Evolutionary conservation across 1,139 yeast genomes (phyloP), one percentile per base, ranked within the genome.

Genomic region (Candida freyschussii): DNA sequence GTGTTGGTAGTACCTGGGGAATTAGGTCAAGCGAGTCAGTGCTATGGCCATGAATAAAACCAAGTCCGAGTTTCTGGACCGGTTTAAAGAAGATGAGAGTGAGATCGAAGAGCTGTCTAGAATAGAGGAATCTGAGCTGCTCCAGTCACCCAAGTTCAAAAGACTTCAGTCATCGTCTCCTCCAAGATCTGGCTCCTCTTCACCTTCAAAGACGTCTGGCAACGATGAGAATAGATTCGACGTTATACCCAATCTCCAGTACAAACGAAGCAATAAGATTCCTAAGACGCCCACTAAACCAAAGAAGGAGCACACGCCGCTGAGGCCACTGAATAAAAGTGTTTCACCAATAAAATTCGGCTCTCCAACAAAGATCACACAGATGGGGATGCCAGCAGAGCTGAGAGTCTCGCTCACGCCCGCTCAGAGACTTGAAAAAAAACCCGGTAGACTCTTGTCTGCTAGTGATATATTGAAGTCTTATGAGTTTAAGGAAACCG

Each of bases 401-500:
- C 32, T 43, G 32, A 34, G 29, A 19, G 51, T 71, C 2, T 69
- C 77, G 1, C 53, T 71, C 19, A 72, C 78, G 0, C 78, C 78
- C 5, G 77, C 77, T 1, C 78, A 72, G 44, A 49, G 71, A 29
- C 52, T 68, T 22, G 75, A 69, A 39, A 68, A 66, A 41, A 53
- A 48, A 16, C 60, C 63, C 0, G 68, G 67, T 1, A 55, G 59
- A 4, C 28, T 43, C 11, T 24, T 45, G 5, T 43, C 44, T 3
- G 37, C 51, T 11, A 44, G 46, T 21, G 59, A 36, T 59, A 68
- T 72, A 2, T 57, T 77, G 27, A 70, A 72, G 13, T 69, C 75
- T 37, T 80, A 75, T 49, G 68, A 69, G 29, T 65, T 78, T 46
- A 67, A 80, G 33, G 80, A 74, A 33, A 65, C 76, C 18, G 62